Evolutionary conservation across 495 filamentous ascomycete genomes (phyloP), one percentile per base, ranked within the genome.

Genomic region (Cenococcum geophilum): DNA sequence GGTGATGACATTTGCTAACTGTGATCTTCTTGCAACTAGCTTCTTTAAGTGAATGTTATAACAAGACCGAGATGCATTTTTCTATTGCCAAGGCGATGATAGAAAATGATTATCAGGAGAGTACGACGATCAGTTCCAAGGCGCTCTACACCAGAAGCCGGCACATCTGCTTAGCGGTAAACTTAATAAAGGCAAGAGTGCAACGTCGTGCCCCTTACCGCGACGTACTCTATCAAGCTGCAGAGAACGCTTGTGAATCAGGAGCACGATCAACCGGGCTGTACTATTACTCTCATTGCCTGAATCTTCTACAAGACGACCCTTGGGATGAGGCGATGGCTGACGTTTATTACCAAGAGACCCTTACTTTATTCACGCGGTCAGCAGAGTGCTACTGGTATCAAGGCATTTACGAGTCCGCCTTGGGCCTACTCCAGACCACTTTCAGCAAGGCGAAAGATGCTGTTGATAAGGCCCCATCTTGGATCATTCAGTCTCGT

Each of bases 321-420:
- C 86, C 88, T 1, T 96, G 91, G 91, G 78, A 82, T 59, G 87
- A 88, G 25, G 76, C 76, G 10, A 68, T 72, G 23, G 76, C 79
- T n/a, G 91, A 95, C 70, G 84, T 88, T 0, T 84, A 83, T 57
- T 95, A 95, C 64, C 83, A 89, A n/a, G 90, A 95, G 72, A 93
- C 89, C 0, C 75, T 92, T 49, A 80, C 84, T 55, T 73, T 95
- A 14, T 84, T 87, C 68, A 82, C 86, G 10, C 81, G 86, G 61
- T 82, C 89, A 3, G 87, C 90, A n/a, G 90, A 95, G 71, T 88
- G 86, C 72, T 82, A 86, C 62, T 86, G 87, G 72, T 90, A 87
- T 62, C 86, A 89, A 77, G 85, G 81, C 1, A 79, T 86, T 32
- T 80, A 82, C 62, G 71, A 77, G 16, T 79, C 84, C 55, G 87